Conservation (phyloP, 257 asterid genomes). For the Parsonsia alboflavescens region DNA sequence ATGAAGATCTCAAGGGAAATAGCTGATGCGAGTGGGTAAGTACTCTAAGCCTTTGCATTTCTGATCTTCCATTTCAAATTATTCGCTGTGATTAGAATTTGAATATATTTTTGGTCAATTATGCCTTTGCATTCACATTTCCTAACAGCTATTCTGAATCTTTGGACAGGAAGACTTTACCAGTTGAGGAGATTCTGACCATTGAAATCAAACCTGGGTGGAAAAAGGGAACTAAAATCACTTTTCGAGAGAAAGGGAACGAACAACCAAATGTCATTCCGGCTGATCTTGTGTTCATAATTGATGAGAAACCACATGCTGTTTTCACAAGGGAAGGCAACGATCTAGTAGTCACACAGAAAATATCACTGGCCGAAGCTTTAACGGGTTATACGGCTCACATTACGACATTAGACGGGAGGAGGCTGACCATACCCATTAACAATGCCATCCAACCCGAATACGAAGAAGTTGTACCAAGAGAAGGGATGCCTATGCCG, state of each 20-base stretch:
- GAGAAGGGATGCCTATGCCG: conserved; percentile 87
- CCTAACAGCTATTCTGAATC: background rate
- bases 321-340: conserved; percentile 70
- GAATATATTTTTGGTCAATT: background rate
- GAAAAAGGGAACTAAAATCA: conserved; percentile 93
- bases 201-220: conserved; percentile 84
- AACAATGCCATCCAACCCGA: conserved; percentile 53
- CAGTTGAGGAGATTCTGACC: conserved; percentile 65
- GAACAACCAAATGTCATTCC: conserved; percentile 69
- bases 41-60: background rate
- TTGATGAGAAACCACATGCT: conserved; percentile 79
- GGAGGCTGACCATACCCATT: conserved; percentile 56
- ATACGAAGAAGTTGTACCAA: conserved; percentile 69
- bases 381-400: conserved; percentile 63
- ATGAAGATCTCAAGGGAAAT: conserved; percentile 90
- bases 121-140: background rate
- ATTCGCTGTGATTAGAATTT: no score
- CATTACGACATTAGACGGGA: conserved; percentile 65
- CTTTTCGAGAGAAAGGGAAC: conserved; percentile 91
- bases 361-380: conserved; percentile 54
- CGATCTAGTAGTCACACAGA: conserved; percentile 60
- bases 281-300: conserved; percentile 68
- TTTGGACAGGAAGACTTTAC: conserved; percentile 57
- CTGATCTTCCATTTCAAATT: background rate
- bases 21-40: conserved; percentile 84